These are phyloP conservation scores for Cytidiella melzeri DNA, from an alignment of 768 basidiomycete species.

Conservation along the genomic window DNA sequence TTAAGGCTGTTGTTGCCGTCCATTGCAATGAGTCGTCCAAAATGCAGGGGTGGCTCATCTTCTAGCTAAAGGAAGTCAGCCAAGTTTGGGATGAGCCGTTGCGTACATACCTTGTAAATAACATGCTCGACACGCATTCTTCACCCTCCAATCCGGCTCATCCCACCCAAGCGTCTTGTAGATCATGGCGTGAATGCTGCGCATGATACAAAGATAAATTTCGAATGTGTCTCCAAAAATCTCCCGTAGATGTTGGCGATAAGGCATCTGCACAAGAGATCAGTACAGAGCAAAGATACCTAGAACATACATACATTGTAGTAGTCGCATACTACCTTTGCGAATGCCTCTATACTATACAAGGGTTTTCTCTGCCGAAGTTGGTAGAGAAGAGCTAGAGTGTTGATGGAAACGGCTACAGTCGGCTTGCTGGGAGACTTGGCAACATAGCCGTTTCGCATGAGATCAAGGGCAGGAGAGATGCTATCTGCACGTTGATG, in stretches of 20 bases:
- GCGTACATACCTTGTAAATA: slow-evolving; percentile 25
- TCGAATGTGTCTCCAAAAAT: slow-evolving; percentile 30
- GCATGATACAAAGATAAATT: slow-evolving; percentile 26
- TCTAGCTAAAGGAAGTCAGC: slow-evolving; percentile 22
- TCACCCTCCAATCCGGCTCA: slow-evolving; percentile 26
- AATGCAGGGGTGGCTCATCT: slow-evolving; percentile 25
- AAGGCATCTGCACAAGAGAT: slow-evolving; percentile 22
- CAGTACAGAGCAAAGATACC: no score
- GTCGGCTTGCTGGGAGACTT: neutral
- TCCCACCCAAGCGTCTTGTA: slow-evolving; percentile 22
- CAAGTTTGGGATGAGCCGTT: no score
- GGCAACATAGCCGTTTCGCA: neutral
- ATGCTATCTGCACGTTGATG: neutral
- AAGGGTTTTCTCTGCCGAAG: slow-evolving; percentile 3
- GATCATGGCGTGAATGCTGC: slow-evolving; percentile 18
- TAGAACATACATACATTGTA: slow-evolving; percentile 1
- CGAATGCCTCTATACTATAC: slow-evolving; percentile 8
- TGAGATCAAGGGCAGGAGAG: neutral
- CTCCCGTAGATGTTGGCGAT: slow-evolving; percentile 15
- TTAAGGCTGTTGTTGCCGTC: slow-evolving; percentile 19
- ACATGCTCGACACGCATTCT: slow-evolving; percentile 33
- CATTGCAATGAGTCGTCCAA: slow-evolving; percentile 17
- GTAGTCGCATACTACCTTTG: slow-evolving; percentile 4
- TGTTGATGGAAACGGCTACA: slow-evolving; percentile 2
- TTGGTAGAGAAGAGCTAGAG: slow-evolving; percentile 1